Evolutionary conservation across 192 early-diverging fungal species (phyloP).

Genomic region (Funneliformis mosseae): DNA sequence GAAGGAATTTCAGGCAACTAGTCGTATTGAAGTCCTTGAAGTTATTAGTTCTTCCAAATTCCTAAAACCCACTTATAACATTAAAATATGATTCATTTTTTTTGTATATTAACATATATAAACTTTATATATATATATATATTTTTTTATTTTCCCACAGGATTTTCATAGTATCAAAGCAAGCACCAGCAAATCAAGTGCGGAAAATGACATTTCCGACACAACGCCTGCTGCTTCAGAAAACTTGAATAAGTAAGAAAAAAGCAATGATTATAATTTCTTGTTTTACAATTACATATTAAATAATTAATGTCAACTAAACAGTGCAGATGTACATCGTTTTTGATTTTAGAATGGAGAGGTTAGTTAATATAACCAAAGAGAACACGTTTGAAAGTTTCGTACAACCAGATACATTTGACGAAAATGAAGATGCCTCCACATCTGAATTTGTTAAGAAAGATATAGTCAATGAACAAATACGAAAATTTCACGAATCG

Average conservation of each 20-base stretch:
- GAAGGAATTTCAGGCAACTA: constrained; percentile 54
- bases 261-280: background rate
- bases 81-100: background rate
- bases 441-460: background rate
- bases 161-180: constrained; percentile 28
- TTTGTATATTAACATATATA: background rate
- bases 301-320: background rate
- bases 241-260: background rate
- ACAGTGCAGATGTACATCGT: background rate
- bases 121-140: background rate
- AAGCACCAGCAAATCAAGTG: background rate
- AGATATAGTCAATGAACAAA: background rate
- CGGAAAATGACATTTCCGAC: background rate
- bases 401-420: background rate
- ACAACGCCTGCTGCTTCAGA: background rate
- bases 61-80: background rate
- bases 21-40: background rate
- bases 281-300: background rate
- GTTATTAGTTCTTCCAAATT: background rate
- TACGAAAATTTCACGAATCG: background rate
- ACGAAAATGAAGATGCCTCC: background rate
- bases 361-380: background rate
- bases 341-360: background rate
- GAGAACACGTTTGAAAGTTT: background rate
- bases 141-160: background rate